Evolutionary conservation across 2,329 filamentous ascomycete genomes (phyloP), one percentile per base, ranked within the genome.

Genomic region (Fusarium albosuccineum): DNA sequence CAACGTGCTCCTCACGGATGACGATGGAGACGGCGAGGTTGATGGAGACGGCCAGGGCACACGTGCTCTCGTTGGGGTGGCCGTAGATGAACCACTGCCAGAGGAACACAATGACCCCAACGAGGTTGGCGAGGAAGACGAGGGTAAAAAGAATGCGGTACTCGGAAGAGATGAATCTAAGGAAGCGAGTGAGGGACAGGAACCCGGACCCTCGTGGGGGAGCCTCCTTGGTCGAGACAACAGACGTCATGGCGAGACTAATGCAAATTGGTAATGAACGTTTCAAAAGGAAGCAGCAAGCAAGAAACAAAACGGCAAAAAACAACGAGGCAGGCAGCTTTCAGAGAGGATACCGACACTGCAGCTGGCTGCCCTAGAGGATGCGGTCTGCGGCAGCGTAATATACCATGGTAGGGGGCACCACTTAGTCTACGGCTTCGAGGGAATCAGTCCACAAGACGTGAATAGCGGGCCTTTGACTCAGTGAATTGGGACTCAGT

Each of bases 91-190:
- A 68, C 66, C 66, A 68, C 3, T 50, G 29, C 66, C 66, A 68
- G 8, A 68, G 17, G 37, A 68, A 68, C 1, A 48, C 6, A 1
- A 68, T 48, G 2, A 60, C 64, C 7, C 67, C 67, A 13, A 33
- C 13, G 14, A 80, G 67, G 66, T 87, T 87, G 64, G 73, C 75
- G 27, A 84, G 65, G 55, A 83, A 81, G 22, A 84, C 78, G 14
- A 84, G 40, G 6, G 82, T 80, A 70, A 87, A 86, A 8, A 87
- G 79, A 8, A 83, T 80, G 9, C 85, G 80, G 69, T 87, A 87
- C 44, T 70, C 67, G 8, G 67, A 70, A 16, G 67, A 70, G 6
- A 70, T 54, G 4, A 70, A 70, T 22, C 67, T 62, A 8, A 70
- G 17, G 33, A 70, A 70, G 26, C 64, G 67, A 60, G 67, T 68